Percentiles rank a stretch among this genome's conserved stretches.
Conservation (phyloP, 805 yeast species). For the Saturnispora dispora region DNA sequence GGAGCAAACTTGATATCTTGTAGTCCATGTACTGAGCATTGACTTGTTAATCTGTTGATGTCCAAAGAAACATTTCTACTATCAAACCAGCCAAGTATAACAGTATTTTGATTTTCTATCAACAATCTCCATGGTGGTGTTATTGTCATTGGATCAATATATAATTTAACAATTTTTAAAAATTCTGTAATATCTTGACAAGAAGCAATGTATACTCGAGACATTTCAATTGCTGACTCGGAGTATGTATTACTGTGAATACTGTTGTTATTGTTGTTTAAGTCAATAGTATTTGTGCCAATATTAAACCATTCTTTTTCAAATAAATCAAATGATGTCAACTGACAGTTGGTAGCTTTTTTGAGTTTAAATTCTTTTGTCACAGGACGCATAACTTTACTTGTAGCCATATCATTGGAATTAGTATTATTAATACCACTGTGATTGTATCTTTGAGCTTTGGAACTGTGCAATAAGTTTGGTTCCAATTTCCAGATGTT, state of each 20-base stretch:
- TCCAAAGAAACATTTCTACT: conserved; percentile 17
- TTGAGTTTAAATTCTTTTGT: neutral
- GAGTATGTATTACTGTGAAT: neutral
- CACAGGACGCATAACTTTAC: neutral
- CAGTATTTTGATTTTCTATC: neutral
- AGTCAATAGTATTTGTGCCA: neutral
- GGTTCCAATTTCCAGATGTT: neutral
- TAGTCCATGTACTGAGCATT: conserved; percentile 6
- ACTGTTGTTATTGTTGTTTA: neutral
- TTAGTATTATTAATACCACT: too few species aligned
- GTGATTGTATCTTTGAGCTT: neutral
- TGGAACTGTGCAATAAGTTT: neutral
- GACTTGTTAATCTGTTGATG: conserved; percentile 12
- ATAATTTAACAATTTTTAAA: neutral
- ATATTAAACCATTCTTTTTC: neutral
- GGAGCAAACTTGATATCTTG: conserved; percentile 9
- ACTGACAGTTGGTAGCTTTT: neutral
- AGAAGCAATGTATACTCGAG: conserved; percentile 8
- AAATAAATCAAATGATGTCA: neutral
- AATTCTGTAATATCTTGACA: conserved; percentile 1
- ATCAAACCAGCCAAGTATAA: conserved; percentile 27
- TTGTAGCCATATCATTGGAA: neutral
- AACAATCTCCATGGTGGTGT: neutral
- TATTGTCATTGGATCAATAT: conserved; percentile 6
- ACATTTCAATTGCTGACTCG: neutral